These are phyloP conservation scores for Lentinula sp. DNA, from an alignment of 768 basidiomycete genomes.

Conservation along the genomic window DNA sequence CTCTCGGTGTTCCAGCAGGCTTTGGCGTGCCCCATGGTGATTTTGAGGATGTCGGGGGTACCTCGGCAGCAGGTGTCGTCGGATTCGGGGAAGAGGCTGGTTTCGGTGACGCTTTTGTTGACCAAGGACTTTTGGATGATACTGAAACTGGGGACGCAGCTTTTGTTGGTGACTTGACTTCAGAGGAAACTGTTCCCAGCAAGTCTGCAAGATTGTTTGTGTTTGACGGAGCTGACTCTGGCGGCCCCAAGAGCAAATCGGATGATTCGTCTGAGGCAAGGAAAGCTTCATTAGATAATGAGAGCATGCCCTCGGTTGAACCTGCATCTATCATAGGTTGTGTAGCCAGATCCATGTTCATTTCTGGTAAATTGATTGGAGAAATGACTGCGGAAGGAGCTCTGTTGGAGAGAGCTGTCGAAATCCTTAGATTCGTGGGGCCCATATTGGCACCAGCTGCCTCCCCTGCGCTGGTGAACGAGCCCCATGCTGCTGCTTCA, in stretches of 20 bases:
- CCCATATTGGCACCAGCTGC: not conserved
- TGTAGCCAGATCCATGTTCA: not conserved
- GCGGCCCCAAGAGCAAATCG: not conserved
- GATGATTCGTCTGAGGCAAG: not conserved
- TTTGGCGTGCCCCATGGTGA: conserved; percentile 5
- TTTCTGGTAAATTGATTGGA: conserved; percentile 1
- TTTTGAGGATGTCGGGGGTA: not conserved
- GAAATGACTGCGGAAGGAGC: conserved; percentile 3
- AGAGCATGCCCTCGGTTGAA: not conserved
- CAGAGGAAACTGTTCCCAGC: not conserved
- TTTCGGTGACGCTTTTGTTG: not conserved
- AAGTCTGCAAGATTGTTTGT: not conserved
- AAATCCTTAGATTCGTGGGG: not conserved
- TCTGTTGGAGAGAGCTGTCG: conserved; percentile 1
- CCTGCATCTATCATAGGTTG: not conserved
- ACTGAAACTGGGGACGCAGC: not conserved
- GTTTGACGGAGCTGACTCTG: not conserved
- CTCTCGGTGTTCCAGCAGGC: conserved; percentile 3
- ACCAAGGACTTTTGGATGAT: not conserved
- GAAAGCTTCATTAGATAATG: not conserved
- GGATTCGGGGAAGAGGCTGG: not conserved
- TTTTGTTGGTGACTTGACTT: not conserved
- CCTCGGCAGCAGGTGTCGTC: not conserved
- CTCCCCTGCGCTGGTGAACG: conserved; percentile 1
- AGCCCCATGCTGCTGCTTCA: conserved; percentile 1